phyloP scores from a whole-genome alignment of 192 early-diverging fungal genomes.

The Allomyces macrogynus region DNA sequence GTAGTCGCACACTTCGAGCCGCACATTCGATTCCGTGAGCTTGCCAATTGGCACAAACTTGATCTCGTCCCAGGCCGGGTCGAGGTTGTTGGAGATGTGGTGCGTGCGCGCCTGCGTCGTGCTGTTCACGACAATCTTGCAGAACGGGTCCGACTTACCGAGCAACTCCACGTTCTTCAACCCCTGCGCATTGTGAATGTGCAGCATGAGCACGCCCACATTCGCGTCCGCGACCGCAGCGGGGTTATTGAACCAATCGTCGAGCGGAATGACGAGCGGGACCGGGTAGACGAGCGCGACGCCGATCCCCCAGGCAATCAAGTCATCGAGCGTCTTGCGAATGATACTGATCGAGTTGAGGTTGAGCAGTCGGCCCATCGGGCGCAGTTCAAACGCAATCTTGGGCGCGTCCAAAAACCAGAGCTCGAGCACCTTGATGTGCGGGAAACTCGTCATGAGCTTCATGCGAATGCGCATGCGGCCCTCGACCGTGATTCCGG shows the following conservation, averaged over 20 bases:
- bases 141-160: conserved; percentile 78
- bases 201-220: conserved; percentile 67
- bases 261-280: neutral
- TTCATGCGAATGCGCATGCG: conserved; percentile 62
- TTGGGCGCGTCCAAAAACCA: conserved; percentile 67
- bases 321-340: neutral
- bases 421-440: conserved; percentile 62
- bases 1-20: neutral
- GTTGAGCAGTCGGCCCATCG: conserved; percentile 34
- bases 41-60: conserved; percentile 8
- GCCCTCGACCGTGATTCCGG: conserved; percentile 44
- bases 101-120: conserved; percentile 40
- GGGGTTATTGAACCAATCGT: neutral
- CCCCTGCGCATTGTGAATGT: conserved; percentile 53
- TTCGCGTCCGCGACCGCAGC: conserved; percentile 27
- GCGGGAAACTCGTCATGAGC: conserved; percentile 67
- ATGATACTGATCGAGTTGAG: neutral
- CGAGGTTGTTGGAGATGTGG: conserved; percentile 45
- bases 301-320: neutral
- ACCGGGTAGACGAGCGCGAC: neutral
- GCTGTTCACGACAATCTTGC: conserved; percentile 48
- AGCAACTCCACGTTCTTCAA: conserved; percentile 74
- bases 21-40: conserved; percentile 7
- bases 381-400: conserved; percentile 76
- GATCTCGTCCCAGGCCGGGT: conserved; percentile 52